These are phyloP conservation scores for Puccinia polysora DNA, from an alignment of 1,284 basidiomycete genomes.

Conservation along the genomic window DNA sequence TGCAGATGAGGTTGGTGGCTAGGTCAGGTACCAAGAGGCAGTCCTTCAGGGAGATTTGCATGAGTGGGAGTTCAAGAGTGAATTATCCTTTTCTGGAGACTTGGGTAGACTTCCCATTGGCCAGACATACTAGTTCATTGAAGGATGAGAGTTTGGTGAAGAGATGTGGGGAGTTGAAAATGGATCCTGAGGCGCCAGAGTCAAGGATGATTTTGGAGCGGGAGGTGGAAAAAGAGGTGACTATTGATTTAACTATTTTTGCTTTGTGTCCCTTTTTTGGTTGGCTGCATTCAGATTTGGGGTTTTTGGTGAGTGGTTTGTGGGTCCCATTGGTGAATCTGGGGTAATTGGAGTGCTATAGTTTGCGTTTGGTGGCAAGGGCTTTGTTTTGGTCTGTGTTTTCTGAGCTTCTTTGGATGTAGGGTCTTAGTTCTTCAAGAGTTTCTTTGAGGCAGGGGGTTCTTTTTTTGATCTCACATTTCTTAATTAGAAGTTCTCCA, in stretches of 20 bases:
- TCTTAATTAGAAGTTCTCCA: not conserved
- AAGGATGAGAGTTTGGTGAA: not conserved
- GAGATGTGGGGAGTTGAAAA: slow-evolving; percentile 1
- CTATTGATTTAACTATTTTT: not conserved
- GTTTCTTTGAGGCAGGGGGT: not conserved
- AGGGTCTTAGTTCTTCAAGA: too few relatives aligned
- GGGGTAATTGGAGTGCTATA: not conserved
- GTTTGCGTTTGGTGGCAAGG: not conserved
- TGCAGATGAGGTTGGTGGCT: not conserved
- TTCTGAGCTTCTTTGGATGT: too few relatives aligned
- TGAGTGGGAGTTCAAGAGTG: not conserved
- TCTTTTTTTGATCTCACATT: not conserved
- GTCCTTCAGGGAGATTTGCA: too few relatives aligned
- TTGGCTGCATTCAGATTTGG: not conserved
- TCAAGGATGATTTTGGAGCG: too few relatives aligned
- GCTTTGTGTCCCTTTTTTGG: not conserved
- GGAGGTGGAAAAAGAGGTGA: not conserved
- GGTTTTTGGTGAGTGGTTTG: not conserved
- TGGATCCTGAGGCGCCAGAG: too few relatives aligned
- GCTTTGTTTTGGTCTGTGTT: too few relatives aligned
- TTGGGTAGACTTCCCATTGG: not conserved
- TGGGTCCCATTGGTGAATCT: not conserved
- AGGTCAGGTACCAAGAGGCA: not conserved
- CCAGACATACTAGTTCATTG: not conserved
- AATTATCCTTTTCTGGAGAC: not conserved